Conservation (phyloP, 108 stramenopile species). For the Nitzschia palea region DNA sequence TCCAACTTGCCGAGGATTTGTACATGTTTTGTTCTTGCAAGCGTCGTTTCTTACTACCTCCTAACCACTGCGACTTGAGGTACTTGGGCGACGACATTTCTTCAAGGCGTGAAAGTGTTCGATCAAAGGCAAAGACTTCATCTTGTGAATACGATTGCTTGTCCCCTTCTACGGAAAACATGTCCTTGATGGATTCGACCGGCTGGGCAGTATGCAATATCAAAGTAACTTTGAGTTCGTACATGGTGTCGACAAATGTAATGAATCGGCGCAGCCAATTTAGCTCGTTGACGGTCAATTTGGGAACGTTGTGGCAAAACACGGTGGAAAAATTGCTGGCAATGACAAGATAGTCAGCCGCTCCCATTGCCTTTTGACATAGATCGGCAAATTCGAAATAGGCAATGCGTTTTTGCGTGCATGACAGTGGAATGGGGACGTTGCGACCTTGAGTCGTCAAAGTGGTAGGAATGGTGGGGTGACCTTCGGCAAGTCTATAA, state of each 20-base stretch:
- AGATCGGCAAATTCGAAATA: constrained; percentile 87
- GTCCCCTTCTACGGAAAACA: constrained; percentile 43
- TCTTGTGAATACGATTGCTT: constrained; percentile 61
- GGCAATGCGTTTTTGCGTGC: constrained; percentile 48
- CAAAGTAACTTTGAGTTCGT: constrained; percentile 75
- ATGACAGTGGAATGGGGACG: constrained; percentile 59
- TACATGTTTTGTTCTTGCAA: neutral
- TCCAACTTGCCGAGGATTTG: neutral
- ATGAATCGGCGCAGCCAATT: constrained; percentile 87
- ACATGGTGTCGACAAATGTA: constrained; percentile 79
- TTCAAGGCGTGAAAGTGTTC: constrained; percentile 84
- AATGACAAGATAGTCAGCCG: constrained; percentile 91
- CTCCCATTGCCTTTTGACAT: constrained; percentile 85
- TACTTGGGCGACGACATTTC: constrained; percentile 91
- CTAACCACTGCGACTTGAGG: constrained; percentile 46
- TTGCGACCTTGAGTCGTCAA: constrained; percentile 67
- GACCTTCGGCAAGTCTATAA: constrained; percentile 37
- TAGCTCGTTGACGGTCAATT: constrained; percentile 71
- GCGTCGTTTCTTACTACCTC: constrained; percentile 12
- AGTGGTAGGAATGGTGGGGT: constrained; percentile 35
- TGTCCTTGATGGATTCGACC: constrained; percentile 13
- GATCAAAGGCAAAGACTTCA: constrained; percentile 96
- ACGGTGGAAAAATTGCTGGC: constrained; percentile 86
- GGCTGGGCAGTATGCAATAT: constrained; percentile 49
- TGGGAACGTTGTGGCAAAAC: constrained; percentile 83